A percentile compares a stretch with the other conserved stretches of the same genome.
Conservation (phyloP, 345 rosid species). For the Salix suchowensis region DNA sequence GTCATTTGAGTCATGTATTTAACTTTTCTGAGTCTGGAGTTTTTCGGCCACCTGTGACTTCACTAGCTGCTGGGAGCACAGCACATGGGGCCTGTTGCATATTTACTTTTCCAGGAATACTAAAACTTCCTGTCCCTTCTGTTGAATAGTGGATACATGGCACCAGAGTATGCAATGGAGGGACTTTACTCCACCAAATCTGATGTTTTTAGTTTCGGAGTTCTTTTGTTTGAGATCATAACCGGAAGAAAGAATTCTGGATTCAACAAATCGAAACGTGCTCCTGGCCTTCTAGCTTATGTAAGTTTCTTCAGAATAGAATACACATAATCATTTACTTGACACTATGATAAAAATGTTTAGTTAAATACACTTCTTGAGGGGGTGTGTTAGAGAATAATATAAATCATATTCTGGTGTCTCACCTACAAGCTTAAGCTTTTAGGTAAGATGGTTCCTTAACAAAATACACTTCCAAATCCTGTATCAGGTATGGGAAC, state of each 20-base stretch:
- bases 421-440: too few species aligned
- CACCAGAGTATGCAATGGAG: constrained; percentile 46
- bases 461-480: background rate
- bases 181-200: constrained; percentile 51
- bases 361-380: background rate
- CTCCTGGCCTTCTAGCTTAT: constrained; percentile 33
- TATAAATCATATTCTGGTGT: too few species aligned
- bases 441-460: too few species aligned
- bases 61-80: background rate
- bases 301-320: constrained; percentile 23
- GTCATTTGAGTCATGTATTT: too few species aligned
- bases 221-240: constrained; percentile 50
- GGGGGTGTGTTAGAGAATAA: too few species aligned
- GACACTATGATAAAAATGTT: background rate
- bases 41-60: too few species aligned
- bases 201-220: constrained; percentile 59
- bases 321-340: background rate
- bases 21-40: too few species aligned
- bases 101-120: background rate
- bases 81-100: background rate
- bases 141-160: constrained; percentile 49
- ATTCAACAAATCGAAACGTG: constrained; percentile 10
- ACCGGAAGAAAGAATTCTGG: constrained; percentile 39
- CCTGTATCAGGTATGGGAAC: constrained; percentile 10
- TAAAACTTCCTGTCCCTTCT: background rate